phyloP scores from a whole-genome alignment of 495 filamentous ascomycete genomes.

The Oidiodendron maius region DNA sequence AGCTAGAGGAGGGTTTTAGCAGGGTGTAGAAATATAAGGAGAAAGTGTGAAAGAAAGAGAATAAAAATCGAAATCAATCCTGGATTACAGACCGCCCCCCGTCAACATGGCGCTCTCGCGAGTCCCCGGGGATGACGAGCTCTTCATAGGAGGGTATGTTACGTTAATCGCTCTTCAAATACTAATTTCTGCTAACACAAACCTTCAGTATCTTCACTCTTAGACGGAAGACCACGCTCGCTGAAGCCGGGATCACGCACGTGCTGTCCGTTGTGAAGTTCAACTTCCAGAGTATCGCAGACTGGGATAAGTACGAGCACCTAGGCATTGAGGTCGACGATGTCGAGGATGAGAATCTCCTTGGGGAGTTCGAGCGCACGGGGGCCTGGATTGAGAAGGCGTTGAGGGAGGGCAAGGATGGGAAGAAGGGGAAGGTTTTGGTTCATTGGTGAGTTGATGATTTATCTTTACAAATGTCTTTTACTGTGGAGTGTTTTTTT shows the following conservation, averaged over 20 bases:
- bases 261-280: slow-evolving; percentile 72
- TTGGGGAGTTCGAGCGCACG: slow-evolving; percentile 70
- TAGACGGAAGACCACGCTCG: slow-evolving; percentile 56
- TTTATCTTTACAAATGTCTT: too few species aligned
- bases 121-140: slow-evolving; percentile 63
- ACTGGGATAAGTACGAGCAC: slow-evolving; percentile 56
- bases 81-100: slow-evolving; percentile 18
- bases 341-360: slow-evolving; percentile 75
- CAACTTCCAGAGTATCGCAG: slow-evolving; percentile 42
- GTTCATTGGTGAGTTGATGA: slow-evolving; percentile 61
- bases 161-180: not conserved
- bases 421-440: slow-evolving; percentile 49
- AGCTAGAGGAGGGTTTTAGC: too few species aligned
- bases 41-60: not conserved
- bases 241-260: slow-evolving; percentile 76
- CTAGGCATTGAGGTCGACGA: slow-evolving; percentile 81
- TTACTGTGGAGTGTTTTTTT: too few species aligned
- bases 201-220: slow-evolving; percentile 66
- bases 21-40: not conserved
- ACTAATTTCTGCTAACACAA: not conserved
- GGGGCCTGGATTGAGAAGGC: slow-evolving; percentile 79
- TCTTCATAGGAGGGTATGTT: slow-evolving; percentile 83
- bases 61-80: slow-evolving; percentile 3
- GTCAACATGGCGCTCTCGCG: slow-evolving; percentile 26
- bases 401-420: slow-evolving; percentile 46